Base-by-base conservation (phyloP, 2,329 filamentous ascomycete genomes). In the Phaeomoniella chlamydospora region DNA sequence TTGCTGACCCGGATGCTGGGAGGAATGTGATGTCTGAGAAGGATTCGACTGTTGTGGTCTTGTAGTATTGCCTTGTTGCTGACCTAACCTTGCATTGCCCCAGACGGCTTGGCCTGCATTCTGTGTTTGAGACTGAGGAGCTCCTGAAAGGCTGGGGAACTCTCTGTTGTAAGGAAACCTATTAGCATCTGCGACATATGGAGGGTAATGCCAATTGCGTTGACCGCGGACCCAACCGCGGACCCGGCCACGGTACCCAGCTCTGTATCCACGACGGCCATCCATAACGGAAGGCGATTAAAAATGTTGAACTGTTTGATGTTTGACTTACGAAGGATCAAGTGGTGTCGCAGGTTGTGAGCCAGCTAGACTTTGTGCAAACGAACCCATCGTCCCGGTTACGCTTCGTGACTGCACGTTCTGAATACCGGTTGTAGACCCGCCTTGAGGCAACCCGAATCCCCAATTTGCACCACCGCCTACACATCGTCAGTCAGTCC, bases 271-370 rank as follows among this genome's bases (percentile, higher is more conserved):
- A n/a, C n/a, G n/a, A n/a, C n/a, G n/a, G n/a, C n/a, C n/a, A n/a
- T n/a, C n/a, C n/a, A n/a, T n/a, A n/a, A n/a, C n/a, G n/a, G n/a
- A n/a, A n/a, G n/a, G n/a, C n/a, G n/a, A n/a, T n/a, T n/a, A 46
- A 77, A 56, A 10, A 70, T 72, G 33, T 73, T 73, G 39, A 77
- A 77, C 49, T 77, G 72, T 49, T 73, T 77, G 33, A 12, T 12
- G 29, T 9, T 36, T 33, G 35, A 68, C 69, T 64, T 60, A 73
- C 69, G 68, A 69, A 37, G 69, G 58, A 50, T 73, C 70, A 46
- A 73, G 53, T 39, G 68, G 62, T 16, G 67, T 65, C 37, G 65
- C 61, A 32, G 65, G 58, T 49, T 71, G 67, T 29, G 66, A 69
- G 33, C 61, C 64, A 33, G 65, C 61, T 43, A 72, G 62, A 43